Conservation (phyloP, 306 rosid species). For the Pyrus betulifolia region DNA sequence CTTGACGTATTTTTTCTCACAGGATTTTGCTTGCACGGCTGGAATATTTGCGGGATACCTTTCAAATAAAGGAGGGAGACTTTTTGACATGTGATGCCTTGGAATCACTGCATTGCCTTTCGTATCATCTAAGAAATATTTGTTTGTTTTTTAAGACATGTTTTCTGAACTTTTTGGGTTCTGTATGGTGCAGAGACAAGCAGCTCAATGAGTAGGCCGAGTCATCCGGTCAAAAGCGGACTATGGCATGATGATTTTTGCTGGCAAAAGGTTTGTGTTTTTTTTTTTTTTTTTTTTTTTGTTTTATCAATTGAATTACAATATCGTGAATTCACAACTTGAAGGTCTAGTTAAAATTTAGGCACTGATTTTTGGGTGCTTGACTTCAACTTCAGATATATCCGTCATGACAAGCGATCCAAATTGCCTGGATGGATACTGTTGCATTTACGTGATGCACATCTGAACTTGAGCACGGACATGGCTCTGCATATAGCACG, state of each 20-base stretch:
- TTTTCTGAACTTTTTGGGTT: background rate
- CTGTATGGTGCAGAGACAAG: constrained; percentile 70
- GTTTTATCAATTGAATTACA: background rate
- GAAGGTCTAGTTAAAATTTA: background rate
- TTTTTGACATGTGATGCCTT: constrained; percentile 92
- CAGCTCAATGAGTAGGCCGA: constrained; percentile 97
- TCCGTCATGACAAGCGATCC: constrained; percentile 94
- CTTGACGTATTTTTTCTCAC: constrained; percentile 20
- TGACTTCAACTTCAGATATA: constrained; percentile 48
- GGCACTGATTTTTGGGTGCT: background rate
- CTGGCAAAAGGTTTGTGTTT: constrained; percentile 70
- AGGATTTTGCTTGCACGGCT: constrained; percentile 88
- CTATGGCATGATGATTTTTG: constrained; percentile 98
- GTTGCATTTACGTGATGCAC: constrained; percentile 87
- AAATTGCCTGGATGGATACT: constrained; percentile 94
- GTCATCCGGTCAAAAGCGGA: constrained; percentile 96
- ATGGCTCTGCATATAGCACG: constrained; percentile 95
- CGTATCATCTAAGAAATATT: background rate
- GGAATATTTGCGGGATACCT: constrained; percentile 75
- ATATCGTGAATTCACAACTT: background rate
- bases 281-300: background rate
- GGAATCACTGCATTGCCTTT: constrained; percentile 34
- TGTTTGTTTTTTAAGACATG: background rate
- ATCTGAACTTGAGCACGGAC: constrained; percentile 93
- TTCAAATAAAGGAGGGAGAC: constrained; percentile 94